Conservation (phyloP, 257 asterid genomes). For the Gentiana dahurica region DNA sequence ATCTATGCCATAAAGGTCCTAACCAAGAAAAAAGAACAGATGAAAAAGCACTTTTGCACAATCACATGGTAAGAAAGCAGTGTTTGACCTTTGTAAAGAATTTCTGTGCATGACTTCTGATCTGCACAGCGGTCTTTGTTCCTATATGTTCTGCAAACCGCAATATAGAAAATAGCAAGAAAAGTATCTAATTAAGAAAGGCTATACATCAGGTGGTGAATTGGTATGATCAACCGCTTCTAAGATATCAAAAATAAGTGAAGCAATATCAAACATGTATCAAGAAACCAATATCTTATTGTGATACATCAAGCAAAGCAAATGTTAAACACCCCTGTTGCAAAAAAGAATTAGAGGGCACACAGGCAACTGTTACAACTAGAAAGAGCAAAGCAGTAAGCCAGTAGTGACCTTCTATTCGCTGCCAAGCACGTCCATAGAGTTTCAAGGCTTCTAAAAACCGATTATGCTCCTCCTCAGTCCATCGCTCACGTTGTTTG, state of each 20-base stretch:
- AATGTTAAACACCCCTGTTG: background rate
- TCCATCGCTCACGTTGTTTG: conserved; percentile 97
- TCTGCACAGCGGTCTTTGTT: no score
- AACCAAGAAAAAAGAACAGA: background rate
- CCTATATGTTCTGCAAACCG: no score
- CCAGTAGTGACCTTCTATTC: conserved; percentile 64
- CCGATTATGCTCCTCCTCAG: conserved; percentile 90
- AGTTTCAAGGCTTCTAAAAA: conserved; percentile 91
- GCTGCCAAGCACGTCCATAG: conserved; percentile 99
- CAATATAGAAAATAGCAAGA: no score
- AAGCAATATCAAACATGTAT: background rate
- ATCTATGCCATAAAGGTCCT: no score
- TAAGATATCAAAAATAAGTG: conserved; percentile 4
- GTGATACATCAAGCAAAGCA: background rate
- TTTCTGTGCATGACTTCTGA: no score
- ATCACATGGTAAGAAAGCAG: conserved; percentile 2
- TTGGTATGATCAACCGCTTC: conserved; percentile 1
- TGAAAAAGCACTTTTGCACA: conserved; percentile 9
- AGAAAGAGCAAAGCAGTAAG: background rate
- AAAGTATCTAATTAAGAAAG: conserved; percentile 24
- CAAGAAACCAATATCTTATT: background rate
- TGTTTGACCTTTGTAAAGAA: background rate
- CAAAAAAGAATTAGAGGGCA: background rate
- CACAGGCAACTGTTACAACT: background rate
- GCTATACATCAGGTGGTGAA: conserved; percentile 18